Base-by-base conservation (phyloP, 352 stramenopile species). In the Elongisporangium undulatum region DNA sequence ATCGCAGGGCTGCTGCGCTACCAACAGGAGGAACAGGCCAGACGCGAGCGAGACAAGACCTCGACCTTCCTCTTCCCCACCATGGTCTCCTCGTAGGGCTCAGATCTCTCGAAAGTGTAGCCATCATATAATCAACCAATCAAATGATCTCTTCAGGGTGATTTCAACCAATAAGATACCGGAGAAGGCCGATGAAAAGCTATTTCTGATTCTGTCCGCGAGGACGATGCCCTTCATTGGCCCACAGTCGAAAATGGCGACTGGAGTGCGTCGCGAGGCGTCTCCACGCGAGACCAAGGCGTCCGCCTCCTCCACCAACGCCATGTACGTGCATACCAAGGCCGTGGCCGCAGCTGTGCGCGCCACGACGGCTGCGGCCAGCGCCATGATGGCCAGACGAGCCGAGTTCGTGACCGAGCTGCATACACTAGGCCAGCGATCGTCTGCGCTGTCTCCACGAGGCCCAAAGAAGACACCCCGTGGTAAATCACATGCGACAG, bases 241-340 rank as follows among this genome's bases (percentile, higher is more conserved):
- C n/a, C n/a, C 9, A 38, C 13, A 45, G 34, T 17, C 10, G 34
- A 45, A 45, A 17, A 45, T 45, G 34, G 13, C 34, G 34, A 45
- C 34, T 45, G 34, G 34, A 45, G 34, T 10, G 34, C 34, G 17
- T 17, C 34, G 13, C 34, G 34, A 17, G 7, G 34, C 34, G 13
- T 45, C 34, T 17, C 34, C 34, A 17, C 34, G 34, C 34, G 34
- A 45, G 34, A 45, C 34, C 34, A 45, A 45, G 34, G 34, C 34
- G 10, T 45, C 13, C 2, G 34, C 34, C 34, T 45, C 34, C 10
- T 73, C 69, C 17, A 71, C 62, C 51, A 82, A 79, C 55, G 62
- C 73, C 21, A 77, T 79, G 53, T 83, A 76, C 62, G 57, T 80
- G 19, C 67, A 75, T 59, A 80, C 75, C 22, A 79, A 80, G 41